Percentiles rank a stretch among this genome's conserved stretches.
These are phyloP conservation scores for Talaromyces stipitatus DNA, from an alignment of 495 filamentous ascomycete species.

Conservation along the genomic window DNA sequence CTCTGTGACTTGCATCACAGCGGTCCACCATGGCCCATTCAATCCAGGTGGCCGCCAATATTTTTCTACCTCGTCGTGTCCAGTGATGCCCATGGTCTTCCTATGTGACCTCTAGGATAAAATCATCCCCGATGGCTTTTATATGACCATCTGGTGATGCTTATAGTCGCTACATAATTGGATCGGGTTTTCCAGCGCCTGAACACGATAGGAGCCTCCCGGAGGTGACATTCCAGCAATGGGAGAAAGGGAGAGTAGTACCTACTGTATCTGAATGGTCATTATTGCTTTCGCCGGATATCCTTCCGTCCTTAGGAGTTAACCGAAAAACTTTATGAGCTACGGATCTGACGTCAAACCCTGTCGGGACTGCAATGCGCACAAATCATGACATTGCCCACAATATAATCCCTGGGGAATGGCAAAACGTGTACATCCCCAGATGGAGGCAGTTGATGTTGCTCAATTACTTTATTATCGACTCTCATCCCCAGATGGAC, in stretches of 20 bases:
- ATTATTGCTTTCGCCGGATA: not conserved
- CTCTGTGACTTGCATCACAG: too few species aligned
- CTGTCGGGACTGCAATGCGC: not conserved
- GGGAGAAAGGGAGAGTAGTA: not conserved
- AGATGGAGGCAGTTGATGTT: not conserved
- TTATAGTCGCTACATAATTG: not conserved
- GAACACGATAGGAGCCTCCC: not conserved
- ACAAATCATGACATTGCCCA: conserved; percentile 5
- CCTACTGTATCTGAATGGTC: not conserved
- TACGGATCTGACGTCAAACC: conserved; percentile 7
- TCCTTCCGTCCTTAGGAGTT: not conserved
- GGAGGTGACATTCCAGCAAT: not conserved
- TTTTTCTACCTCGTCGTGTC: not conserved
- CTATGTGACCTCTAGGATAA: not conserved
- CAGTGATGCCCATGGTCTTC: not conserved
- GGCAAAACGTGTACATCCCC: conserved; percentile 2
- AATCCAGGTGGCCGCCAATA: not conserved
- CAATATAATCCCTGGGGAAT: conserved; percentile 4
- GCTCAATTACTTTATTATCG: conserved; percentile 2
- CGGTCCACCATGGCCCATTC: too few species aligned
- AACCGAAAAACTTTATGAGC: conserved; percentile 1
- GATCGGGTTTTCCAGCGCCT: not conserved
- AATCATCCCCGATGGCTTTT: not conserved
- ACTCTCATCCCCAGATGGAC: not conserved
- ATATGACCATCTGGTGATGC: not conserved